Evolutionary conservation across 2,329 filamentous ascomycete genomes (phyloP).

Genomic region (Davidsoniella neocaledoniae): DNA sequence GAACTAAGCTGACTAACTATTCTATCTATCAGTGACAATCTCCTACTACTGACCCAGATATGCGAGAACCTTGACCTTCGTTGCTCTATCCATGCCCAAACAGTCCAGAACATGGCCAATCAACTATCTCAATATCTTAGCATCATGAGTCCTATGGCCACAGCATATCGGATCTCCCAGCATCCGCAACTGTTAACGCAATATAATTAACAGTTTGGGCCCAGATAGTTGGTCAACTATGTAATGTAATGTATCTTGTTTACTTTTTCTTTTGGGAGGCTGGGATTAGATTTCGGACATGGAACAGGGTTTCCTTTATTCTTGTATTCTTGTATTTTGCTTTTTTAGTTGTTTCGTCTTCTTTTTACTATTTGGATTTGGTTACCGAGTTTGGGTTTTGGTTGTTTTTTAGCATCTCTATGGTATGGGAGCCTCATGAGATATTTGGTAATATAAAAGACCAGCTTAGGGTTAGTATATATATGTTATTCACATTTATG

Average conservation of each 20-base stretch:
- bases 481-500: not conserved
- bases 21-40: not conserved
- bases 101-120: slow-evolving; percentile 2
- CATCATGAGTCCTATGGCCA: not conserved
- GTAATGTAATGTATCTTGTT: no score
- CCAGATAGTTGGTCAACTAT: no score
- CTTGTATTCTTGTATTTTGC: no score
- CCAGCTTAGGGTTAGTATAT: not conserved
- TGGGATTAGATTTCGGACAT: no score
- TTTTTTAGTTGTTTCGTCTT: not conserved
- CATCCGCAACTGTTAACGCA: slow-evolving; percentile 1
- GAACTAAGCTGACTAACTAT: not conserved
- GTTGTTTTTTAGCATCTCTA: not conserved
- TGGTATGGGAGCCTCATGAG: not conserved
- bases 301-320: no score
- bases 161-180: not conserved
- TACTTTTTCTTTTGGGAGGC: not conserved
- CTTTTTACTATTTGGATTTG: not conserved
- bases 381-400: not conserved
- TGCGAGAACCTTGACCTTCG: slow-evolving; percentile 8
- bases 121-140: not conserved
- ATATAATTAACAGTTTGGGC: no score
- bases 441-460: not conserved
- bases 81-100: slow-evolving; percentile 5
- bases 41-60: slow-evolving; percentile 5